Evolutionary conservation across 1,284 basidiomycete species (phyloP).

Genomic region (Naganishia albida): DNA sequence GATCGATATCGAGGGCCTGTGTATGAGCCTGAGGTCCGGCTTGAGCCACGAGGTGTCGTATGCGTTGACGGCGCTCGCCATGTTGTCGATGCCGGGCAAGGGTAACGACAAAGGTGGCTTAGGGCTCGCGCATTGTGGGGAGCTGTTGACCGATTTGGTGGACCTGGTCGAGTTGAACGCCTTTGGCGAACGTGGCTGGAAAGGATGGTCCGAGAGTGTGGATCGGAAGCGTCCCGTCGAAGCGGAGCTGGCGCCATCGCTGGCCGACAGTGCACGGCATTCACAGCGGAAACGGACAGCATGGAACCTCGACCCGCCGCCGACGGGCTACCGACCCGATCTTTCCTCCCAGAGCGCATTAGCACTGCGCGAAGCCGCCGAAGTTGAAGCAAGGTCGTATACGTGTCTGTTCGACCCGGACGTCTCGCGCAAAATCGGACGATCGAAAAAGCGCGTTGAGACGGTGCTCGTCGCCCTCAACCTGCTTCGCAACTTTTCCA

Average conservation of each 20-base stretch:
- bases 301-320: neutral
- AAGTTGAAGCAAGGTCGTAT: slow-evolving; percentile 8
- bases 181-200: slow-evolving; percentile 62
- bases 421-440: slow-evolving; percentile 3
- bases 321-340: neutral
- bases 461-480: slow-evolving; percentile 72
- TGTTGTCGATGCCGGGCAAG: slow-evolving; percentile 60
- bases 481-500: slow-evolving; percentile 82
- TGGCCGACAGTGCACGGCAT: slow-evolving; percentile 11
- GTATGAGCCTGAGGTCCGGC: slow-evolving; percentile 84
- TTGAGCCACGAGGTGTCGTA: slow-evolving; percentile 83
- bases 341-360: neutral
- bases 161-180: slow-evolving; percentile 82
- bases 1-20: slow-evolving; percentile 84
- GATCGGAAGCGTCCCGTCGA: slow-evolving; percentile 6
- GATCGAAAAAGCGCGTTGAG: slow-evolving; percentile 49
- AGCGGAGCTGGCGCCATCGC: neutral
- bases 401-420: slow-evolving; percentile 9
- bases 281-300: neutral
- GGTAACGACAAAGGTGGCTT: slow-evolving; percentile 63
- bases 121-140: slow-evolving; percentile 72
- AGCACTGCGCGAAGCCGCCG: slow-evolving; percentile 11
- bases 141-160: slow-evolving; percentile 82
- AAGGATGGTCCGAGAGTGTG: slow-evolving; percentile 45
- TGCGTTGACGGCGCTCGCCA: slow-evolving; percentile 82